Percentiles rank a stretch among this genome's conserved stretches.
These are phyloP conservation scores for Arthrobotrys conoides DNA, from an alignment of 2,329 filamentous ascomycete species.

Conservation along the genomic window DNA sequence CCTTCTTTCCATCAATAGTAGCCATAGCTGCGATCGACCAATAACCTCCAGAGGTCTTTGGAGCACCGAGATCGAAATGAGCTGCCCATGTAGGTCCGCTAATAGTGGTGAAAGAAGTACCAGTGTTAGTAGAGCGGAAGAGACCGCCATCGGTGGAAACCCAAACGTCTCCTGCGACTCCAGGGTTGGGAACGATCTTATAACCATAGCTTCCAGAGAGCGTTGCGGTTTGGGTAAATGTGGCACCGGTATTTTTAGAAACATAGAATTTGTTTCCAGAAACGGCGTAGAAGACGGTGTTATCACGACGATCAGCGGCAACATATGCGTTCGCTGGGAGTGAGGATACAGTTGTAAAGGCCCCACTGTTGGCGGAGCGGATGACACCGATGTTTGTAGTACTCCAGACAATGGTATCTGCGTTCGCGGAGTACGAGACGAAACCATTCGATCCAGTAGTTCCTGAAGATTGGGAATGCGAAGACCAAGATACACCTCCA, in stretches of 20 bases:
- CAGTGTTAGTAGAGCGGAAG: slow-evolving; percentile 72
- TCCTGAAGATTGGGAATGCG: slow-evolving; percentile 69
- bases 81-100: slow-evolving; percentile 59
- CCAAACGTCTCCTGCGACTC: slow-evolving; percentile 74
- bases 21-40: slow-evolving; percentile 62
- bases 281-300: slow-evolving; percentile 72
- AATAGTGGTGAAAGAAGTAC: slow-evolving; percentile 69
- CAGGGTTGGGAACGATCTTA: slow-evolving; percentile 74
- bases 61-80: slow-evolving; percentile 62
- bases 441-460: slow-evolving; percentile 68
- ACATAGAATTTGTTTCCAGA: slow-evolving; percentile 71
- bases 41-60: slow-evolving; percentile 61
- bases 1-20: slow-evolving; percentile 60
- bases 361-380: slow-evolving; percentile 65
- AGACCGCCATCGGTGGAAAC: slow-evolving; percentile 73
- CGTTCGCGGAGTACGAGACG: slow-evolving; percentile 71
- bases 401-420: slow-evolving; percentile 67
- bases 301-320: slow-evolving; percentile 72
- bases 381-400: slow-evolving; percentile 60
- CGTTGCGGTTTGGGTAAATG: slow-evolving; percentile 69
- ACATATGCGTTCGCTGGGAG: slow-evolving; percentile 70
- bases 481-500: slow-evolving; percentile 71
- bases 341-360: slow-evolving; percentile 69
- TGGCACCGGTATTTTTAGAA: slow-evolving; percentile 70
- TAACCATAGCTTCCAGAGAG: slow-evolving; percentile 66